Evolutionary conservation across 1,284 basidiomycete species (phyloP).

Genomic region (Malassezia globosa): DNA sequence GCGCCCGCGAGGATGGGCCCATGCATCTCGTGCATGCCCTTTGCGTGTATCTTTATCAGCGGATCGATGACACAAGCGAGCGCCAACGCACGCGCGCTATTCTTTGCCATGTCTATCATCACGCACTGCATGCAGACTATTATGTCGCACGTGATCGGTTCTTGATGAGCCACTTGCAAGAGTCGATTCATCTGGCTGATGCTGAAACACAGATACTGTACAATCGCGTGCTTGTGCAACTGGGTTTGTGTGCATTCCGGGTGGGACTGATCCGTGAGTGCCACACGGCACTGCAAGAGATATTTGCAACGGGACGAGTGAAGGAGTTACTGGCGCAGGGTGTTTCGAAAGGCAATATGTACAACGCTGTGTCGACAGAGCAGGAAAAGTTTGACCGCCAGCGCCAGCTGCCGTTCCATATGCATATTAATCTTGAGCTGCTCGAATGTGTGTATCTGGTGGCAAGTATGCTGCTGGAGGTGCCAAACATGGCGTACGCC

Average conservation of each 20-base stretch:
- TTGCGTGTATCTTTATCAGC: conserved; percentile 86
- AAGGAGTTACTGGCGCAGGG: conserved; percentile 97
- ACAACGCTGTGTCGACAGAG: conserved; percentile 69
- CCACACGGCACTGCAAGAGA: conserved; percentile 83
- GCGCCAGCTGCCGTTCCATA: conserved; percentile 93
- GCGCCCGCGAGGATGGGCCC: conserved; percentile 44
- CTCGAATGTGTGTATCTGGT: conserved; percentile 95
- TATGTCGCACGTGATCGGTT: conserved; percentile 95
- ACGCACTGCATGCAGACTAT: conserved; percentile 91
- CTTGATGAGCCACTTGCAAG: conserved; percentile 96
- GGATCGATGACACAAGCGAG: conserved; percentile 62
- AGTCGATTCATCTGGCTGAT: conserved; percentile 86
- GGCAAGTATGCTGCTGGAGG: conserved; percentile 96
- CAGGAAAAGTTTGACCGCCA: conserved; percentile 95
- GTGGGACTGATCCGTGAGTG: conserved; percentile 87
- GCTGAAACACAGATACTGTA: conserved; percentile 95
- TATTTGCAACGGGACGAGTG: conserved; percentile 83
- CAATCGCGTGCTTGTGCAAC: conserved; percentile 92
- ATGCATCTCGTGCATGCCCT: conserved; percentile 72
- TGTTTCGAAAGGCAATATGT: conserved; percentile 74
- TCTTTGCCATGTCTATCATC: conserved; percentile 85
- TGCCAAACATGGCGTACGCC: conserved; percentile 84
- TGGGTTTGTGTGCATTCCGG: conserved; percentile 92
- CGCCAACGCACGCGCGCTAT: conserved; percentile 82
- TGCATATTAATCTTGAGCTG: conserved; percentile 98